These are phyloP conservation scores for Trypanosoma melophagium DNA, from an alignment of 208 protist genomes.

Conservation along the genomic window DNA sequence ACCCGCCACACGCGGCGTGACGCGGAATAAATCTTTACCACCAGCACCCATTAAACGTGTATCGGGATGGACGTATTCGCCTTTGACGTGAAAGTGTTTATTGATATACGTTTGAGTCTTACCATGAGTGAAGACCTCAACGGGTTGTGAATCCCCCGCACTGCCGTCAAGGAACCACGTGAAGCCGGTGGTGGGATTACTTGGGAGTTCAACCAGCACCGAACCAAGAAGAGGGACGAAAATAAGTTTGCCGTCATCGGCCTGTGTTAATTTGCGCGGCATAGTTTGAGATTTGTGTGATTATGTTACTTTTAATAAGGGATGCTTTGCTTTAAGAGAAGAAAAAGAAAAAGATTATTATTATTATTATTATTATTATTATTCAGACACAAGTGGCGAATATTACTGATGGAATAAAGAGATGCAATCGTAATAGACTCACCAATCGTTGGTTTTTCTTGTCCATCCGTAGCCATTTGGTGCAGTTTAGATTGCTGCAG, in stretches of 20 bases:
- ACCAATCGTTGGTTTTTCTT: not conserved
- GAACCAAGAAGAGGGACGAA: slow-evolving; percentile 19
- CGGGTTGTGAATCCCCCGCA: no score
- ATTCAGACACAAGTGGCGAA: slow-evolving; percentile 19
- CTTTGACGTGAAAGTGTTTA: slow-evolving; percentile 19
- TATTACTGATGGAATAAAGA: slow-evolving; percentile 4
- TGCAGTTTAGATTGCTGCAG: not conserved
- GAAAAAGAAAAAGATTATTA: slow-evolving; percentile 14
- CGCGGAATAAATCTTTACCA: slow-evolving; percentile 40
- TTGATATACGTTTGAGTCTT: slow-evolving; percentile 21
- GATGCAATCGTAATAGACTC: slow-evolving; percentile 3
- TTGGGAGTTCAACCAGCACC: slow-evolving; percentile 36
- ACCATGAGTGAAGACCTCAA: no score
- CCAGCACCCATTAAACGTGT: slow-evolving; percentile 32
- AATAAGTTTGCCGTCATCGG: slow-evolving; percentile 36
- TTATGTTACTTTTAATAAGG: not conserved
- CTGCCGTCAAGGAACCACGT: slow-evolving; percentile 42
- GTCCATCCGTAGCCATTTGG: not conserved
- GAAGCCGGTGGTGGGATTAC: slow-evolving; percentile 79
- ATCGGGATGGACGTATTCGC: slow-evolving; percentile 2
- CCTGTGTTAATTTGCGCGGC: slow-evolving; percentile 11
- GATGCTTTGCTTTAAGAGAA: not conserved
- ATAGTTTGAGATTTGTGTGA: slow-evolving; percentile 10
- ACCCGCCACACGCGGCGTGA: slow-evolving; percentile 22
- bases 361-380: not conserved